Evolutionary conservation across 1,284 basidiomycete species (phyloP).

Genomic region (Wolfiporia cocos): DNA sequence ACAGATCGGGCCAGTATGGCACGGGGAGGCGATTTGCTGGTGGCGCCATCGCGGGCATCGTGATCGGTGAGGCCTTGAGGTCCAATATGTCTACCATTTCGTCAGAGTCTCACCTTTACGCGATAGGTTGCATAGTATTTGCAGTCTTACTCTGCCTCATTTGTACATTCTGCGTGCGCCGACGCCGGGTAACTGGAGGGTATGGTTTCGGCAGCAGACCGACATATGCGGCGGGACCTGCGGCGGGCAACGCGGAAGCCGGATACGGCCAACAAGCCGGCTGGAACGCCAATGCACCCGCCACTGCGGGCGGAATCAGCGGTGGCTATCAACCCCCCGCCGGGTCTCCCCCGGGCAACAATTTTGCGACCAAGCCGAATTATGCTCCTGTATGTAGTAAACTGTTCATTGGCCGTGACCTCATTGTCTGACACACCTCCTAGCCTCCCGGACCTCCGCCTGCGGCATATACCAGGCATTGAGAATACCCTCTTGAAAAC

Average conservation of each 20-base stretch:
- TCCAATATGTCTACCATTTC: neutral
- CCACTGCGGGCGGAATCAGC: neutral
- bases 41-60: slow-evolving; percentile 15
- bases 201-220: too few species aligned
- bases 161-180: slow-evolving; percentile 8
- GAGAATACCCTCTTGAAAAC: too few species aligned
- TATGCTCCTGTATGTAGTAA: too few species aligned
- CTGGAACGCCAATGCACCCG: slow-evolving; percentile 8
- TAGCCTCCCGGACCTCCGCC: slow-evolving; percentile 6
- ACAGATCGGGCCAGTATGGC: slow-evolving; percentile 1
- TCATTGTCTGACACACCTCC: too few species aligned
- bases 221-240: too few species aligned
- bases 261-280: slow-evolving; percentile 8
- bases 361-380: too few species aligned
- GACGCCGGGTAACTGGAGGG: too few species aligned
- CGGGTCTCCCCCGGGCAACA: too few species aligned
- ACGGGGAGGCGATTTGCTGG: slow-evolving; percentile 4
- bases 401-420: too few species aligned
- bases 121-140: slow-evolving; percentile 5
- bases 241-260: slow-evolving; percentile 10
- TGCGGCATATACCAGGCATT: slow-evolving; percentile 1
- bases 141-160: slow-evolving; percentile 8
- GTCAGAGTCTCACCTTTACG: too few species aligned
- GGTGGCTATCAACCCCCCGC: too few species aligned
- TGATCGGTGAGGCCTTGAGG: slow-evolving; percentile 9